A percentile compares a stretch with the other conserved stretches of the same genome.
Evolutionary conservation across 2,329 filamentous ascomycete species (phyloP).

Genomic region (Lasiodiplodia hormozganensis): DNA sequence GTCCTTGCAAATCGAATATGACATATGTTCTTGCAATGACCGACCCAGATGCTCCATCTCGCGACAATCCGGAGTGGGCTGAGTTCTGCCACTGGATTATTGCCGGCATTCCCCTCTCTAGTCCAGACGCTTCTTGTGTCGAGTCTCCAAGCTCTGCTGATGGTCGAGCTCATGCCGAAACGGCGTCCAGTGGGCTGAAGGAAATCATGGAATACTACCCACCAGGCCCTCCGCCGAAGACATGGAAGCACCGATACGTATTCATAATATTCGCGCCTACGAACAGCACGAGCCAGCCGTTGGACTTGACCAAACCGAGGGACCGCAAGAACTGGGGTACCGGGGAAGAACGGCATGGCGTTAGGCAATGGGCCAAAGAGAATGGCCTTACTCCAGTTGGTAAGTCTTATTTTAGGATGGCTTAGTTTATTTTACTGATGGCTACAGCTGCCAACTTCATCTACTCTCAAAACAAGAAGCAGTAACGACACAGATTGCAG

Average conservation of each 20-base stretch:
- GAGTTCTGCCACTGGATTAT: constrained; percentile 66
- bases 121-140: constrained; percentile 1
- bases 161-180: neutral
- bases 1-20: constrained; percentile 36
- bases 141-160: neutral
- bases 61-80: constrained; percentile 60
- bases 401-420: constrained; percentile 14
- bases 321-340: constrained; percentile 64
- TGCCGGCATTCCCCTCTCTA: constrained; percentile 43
- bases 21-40: constrained; percentile 61
- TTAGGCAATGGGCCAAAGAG: constrained; percentile 58
- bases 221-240: constrained; percentile 62
- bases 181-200: constrained; percentile 32
- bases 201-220: constrained; percentile 60
- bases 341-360: constrained; percentile 55
- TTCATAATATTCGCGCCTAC: constrained; percentile 58
- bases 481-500: constrained; percentile 38
- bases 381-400: constrained; percentile 58
- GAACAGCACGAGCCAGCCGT: constrained; percentile 51
- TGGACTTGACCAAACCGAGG: constrained; percentile 55
- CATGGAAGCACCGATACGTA: constrained; percentile 65
- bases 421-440: neutral
- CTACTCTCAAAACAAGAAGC: constrained; percentile 57
- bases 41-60: constrained; percentile 65
- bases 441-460: constrained; percentile 52